A percentile compares a stretch with the other conserved stretches of the same genome.
These are phyloP conservation scores for Juncus inflexus DNA, from an alignment of 176 grass and related monocot species.

Conservation along the genomic window DNA sequence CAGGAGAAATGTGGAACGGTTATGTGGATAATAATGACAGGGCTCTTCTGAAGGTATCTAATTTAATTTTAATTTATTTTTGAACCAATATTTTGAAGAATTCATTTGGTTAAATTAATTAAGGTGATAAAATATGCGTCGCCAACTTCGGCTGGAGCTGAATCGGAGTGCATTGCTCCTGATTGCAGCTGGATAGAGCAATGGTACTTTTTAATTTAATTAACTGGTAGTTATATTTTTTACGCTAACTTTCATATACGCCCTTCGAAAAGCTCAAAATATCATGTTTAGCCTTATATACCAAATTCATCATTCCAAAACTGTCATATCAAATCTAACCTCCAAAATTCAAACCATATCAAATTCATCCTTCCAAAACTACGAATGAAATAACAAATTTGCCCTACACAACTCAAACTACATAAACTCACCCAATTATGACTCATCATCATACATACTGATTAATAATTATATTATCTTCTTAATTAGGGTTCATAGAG, in stretches of 20 bases:
- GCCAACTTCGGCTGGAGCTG: slow-evolving; percentile 84
- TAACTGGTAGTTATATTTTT: slow-evolving; percentile 10
- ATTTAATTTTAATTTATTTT: slow-evolving; percentile 25
- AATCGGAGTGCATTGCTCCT: slow-evolving; percentile 80
- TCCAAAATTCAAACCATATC: background rate
- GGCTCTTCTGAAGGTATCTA: slow-evolving; percentile 82
- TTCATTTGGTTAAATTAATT: slow-evolving; percentile 26
- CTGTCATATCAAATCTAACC: background rate
- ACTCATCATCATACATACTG: background rate
- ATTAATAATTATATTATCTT: slow-evolving; percentile 13
- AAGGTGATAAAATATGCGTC: slow-evolving; percentile 90
- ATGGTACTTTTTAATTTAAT: slow-evolving; percentile 52
- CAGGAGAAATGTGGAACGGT: slow-evolving; percentile 52
- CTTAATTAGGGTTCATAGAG: slow-evolving; percentile 79
- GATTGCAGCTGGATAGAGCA: slow-evolving; percentile 94
- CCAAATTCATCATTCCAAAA: slow-evolving; percentile 1
- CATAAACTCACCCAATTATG: too few species aligned
- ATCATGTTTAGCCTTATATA: slow-evolving; percentile 17
- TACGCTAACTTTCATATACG: slow-evolving; percentile 13
- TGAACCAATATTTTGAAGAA: slow-evolving; percentile 22
- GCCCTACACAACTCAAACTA: background rate
- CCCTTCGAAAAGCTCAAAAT: background rate
- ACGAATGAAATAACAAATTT: background rate
- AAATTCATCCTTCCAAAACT: slow-evolving; percentile 16
- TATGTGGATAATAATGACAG: slow-evolving; percentile 88